phyloP scores from a whole-genome alignment of 495 filamentous ascomycete genomes.

The Penicillium lividum region DNA sequence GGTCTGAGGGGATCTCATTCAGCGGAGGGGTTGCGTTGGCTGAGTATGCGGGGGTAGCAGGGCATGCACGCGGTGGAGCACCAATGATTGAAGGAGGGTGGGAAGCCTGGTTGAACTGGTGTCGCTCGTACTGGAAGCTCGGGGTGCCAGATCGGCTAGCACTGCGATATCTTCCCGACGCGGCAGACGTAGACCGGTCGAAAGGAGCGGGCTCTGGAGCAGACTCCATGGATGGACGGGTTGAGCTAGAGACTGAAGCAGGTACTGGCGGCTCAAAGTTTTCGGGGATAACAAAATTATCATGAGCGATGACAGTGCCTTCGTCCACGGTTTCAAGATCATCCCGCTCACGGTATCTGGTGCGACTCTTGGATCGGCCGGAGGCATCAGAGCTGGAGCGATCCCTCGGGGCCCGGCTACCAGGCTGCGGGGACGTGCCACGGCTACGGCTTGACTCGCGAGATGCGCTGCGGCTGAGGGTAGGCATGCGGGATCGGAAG shows the following conservation, averaged over 20 bases:
- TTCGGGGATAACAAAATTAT: slow-evolving; percentile 28
- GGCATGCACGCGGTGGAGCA: slow-evolving; percentile 53
- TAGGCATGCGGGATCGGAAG: slow-evolving; percentile 37
- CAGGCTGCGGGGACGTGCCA: slow-evolving; percentile 36
- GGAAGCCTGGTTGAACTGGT: slow-evolving; percentile 34
- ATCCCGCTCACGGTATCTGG: slow-evolving; percentile 46
- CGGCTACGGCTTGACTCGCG: slow-evolving; percentile 46
- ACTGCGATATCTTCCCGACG: slow-evolving; percentile 47
- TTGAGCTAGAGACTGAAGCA: slow-evolving; percentile 33
- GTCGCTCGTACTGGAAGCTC: slow-evolving; percentile 44
- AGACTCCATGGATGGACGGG: slow-evolving; percentile 43
- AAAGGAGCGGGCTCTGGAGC: slow-evolving; percentile 28
- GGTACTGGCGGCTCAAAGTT: slow-evolving; percentile 30
- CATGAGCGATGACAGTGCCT: slow-evolving; percentile 30
- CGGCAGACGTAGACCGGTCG: slow-evolving; percentile 44
- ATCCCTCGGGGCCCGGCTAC: slow-evolving; percentile 49
- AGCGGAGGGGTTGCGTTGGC: slow-evolving; percentile 59
- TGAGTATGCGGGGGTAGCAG: slow-evolving; percentile 51
- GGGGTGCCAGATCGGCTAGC: slow-evolving; percentile 48
- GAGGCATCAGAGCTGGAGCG: slow-evolving; percentile 64
- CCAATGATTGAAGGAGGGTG: slow-evolving; percentile 43
- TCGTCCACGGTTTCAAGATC: slow-evolving; percentile 46
- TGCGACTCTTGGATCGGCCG: slow-evolving; percentile 57
- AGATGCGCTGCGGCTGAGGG: slow-evolving; percentile 41
- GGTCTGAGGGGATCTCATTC: slow-evolving; percentile 38